Evolutionary conservation across 2,329 filamentous ascomycete species (phyloP), one percentile per base, ranked within the genome.

Genomic region (Pyrenochaeta sp.): DNA sequence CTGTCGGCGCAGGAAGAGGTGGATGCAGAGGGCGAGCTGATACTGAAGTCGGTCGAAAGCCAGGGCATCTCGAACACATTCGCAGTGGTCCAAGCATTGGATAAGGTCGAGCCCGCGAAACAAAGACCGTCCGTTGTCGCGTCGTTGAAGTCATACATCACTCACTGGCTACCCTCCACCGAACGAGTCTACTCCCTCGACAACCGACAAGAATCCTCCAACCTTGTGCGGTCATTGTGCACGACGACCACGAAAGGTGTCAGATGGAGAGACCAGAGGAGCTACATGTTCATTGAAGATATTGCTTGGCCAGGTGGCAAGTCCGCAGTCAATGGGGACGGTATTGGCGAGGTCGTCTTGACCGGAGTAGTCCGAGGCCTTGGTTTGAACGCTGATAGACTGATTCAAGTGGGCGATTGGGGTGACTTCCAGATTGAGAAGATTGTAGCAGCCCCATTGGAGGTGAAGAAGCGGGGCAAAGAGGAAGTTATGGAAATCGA

Each of bases 11-110:
- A 90, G 44, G 86, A 91, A 60, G 92, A 97, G 77, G 91, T 96
- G 6, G 94, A 97, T 69, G 85, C 89, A 49, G 80, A 93, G 40
- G 94, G 93, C 63, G 93, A 98, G 78, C 81, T 92, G 68, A 89
- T 98, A 56, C 82, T 99, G 61, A 88, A 92, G 68, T 90, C 91
- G 47, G 89, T 98, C 32, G 93, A 97, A 80, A 91, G 92, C 68
- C 95, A 99, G 80, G 95, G 95, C 71, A 88, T 99, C 66, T 97
- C 94, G 0, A 98, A 93, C 24, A 86, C 96, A n/a, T 87, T 96
- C 71, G 92, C 92, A 0, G 86, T 92, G 12, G 92, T 96, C 0
- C 90, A 96, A 50, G 88, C 89, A 5, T 81, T 98, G 12, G 90
- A 94, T 55, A 86, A 85, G 58, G 82, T 97, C 39, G 90, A 96